Evolutionary conservation across 495 filamentous ascomycete species (phyloP), one percentile per base, ranked within the genome.

Genomic region (Parachaetomium inaequale): DNA sequence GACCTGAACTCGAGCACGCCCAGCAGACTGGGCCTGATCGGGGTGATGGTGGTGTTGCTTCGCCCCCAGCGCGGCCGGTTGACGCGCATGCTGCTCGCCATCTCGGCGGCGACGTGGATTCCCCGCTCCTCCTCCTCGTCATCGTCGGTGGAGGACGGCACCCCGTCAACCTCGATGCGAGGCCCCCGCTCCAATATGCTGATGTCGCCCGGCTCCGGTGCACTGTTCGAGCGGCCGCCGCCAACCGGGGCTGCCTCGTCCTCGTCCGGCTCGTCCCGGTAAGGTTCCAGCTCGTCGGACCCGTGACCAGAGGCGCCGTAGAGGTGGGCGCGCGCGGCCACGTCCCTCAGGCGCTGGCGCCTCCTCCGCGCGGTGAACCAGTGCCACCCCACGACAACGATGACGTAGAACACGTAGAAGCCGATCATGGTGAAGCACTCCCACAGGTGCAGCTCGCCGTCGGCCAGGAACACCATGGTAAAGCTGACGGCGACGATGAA

Each of bases 1-100:
- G 93, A 91, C 62, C 91, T 85, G 67, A 99, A 99, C 74, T 99
- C 95, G 56, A 99, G 76, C 5, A 88, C 95, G 49, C 95, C 95
- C 7, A 98, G 89, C 23, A 99, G 75, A 77, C 93, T 97, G 6
- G 95, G 92, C 32, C 95, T 83, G 61, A 98, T 97, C 1, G 91
- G 88, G 49, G 84, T 88, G 61, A 91, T 78, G 29, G 92, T 74
- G 47, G 78, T 90, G 69, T 86, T 89, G 62, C 87, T 88, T 51
- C 92, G 82, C 52, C 82, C 78, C 56, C 82, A 84, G 47, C 78
- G 77, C 8, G 89, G 89, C 12, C 94, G 85, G 66, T 81, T 88
- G 26, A 96, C 82, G 55, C 93, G 87, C 95, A 99, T 97, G 62
- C 91, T 96, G 71, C 85, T 95, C 58, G 87, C 87, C 73, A 99